Percentiles rank a stretch among this genome's conserved stretches.
phyloP scores from a whole-genome alignment of 345 rosid species.

The Microthlaspi erraticum region DNA sequence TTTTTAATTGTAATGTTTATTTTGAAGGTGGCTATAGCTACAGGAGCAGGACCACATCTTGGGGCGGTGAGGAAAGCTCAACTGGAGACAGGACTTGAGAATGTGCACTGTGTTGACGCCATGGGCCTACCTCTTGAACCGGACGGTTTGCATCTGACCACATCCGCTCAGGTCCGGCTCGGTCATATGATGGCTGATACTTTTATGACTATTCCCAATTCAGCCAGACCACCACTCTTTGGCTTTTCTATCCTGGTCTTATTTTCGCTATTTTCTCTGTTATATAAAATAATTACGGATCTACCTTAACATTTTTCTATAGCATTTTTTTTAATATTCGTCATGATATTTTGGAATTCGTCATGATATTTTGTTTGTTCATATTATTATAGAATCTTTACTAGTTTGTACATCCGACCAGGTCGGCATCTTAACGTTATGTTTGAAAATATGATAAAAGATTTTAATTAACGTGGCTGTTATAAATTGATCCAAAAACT shows the following conservation, averaged over 20 bases:
- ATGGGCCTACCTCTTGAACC: conserved; percentile 72
- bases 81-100: conserved; percentile 48
- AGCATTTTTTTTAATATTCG: conserved; percentile 1
- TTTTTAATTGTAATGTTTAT: background rate
- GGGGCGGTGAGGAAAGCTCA: conserved; percentile 73
- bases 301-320: background rate
- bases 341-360: background rate
- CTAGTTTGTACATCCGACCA: background rate
- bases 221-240: conserved; percentile 34
- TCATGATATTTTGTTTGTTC: conserved; percentile 4
- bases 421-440: no score
- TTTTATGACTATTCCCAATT: conserved; percentile 47
- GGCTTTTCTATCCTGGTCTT: conserved; percentile 22
- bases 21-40: conserved; percentile 71
- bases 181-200: conserved; percentile 69
- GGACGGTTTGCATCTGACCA: conserved; percentile 77
- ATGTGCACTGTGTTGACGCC: conserved; percentile 72
- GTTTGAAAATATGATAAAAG: no score
- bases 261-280: background rate
- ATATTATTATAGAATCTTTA: background rate
- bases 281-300: background rate
- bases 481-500: no score
- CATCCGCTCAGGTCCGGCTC: conserved; percentile 65
- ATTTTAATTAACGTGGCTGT: no score
- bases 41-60: conserved; percentile 60